Evolutionary conservation across 345 rosid species (phyloP).

Genomic region (Syzygium aromaticum): DNA sequence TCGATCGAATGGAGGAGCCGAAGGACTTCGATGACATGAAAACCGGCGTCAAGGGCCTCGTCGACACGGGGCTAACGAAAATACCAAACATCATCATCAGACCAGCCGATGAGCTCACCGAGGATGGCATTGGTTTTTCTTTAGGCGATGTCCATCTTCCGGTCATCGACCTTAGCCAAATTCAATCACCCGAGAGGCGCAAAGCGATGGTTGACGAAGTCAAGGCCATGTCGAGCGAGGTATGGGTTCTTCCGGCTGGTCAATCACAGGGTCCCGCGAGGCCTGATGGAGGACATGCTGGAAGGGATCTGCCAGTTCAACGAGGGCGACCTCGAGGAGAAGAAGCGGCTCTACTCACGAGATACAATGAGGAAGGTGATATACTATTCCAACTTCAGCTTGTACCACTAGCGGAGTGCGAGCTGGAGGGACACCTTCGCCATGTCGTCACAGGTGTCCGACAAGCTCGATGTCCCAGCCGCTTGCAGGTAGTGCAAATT

Average conservation of each 20-base stretch:
- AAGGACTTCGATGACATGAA: neutral
- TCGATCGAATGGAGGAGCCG: neutral
- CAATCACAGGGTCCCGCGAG: conserved; percentile 7
- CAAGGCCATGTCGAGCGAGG: neutral
- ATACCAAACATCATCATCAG: neutral
- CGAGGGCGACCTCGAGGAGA: neutral
- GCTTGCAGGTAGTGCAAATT: conserved; percentile 3
- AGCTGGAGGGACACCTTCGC: conserved; percentile 20
- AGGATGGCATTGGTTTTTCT: neutral
- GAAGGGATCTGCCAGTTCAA: conserved; percentile 1
- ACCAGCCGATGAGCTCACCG: neutral
- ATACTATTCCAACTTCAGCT: conserved; percentile 5
- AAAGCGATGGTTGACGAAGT: neutral
- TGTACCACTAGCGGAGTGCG: conserved; percentile 4
- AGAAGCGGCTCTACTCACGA: neutral
- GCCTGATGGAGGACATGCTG: neutral
- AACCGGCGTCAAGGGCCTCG: neutral
- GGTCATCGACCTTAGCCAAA: neutral
- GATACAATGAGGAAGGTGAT: neutral
- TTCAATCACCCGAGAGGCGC: too few relatives aligned
- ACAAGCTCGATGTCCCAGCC: conserved; percentile 3
- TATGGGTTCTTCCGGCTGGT: conserved; percentile 8
- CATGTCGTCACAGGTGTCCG: conserved; percentile 1
- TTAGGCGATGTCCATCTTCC: neutral
- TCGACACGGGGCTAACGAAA: neutral